These are phyloP conservation scores for Acanthamoeba rhysodes DNA, from an alignment of 208 protist genomes.

Conservation along the genomic window DNA sequence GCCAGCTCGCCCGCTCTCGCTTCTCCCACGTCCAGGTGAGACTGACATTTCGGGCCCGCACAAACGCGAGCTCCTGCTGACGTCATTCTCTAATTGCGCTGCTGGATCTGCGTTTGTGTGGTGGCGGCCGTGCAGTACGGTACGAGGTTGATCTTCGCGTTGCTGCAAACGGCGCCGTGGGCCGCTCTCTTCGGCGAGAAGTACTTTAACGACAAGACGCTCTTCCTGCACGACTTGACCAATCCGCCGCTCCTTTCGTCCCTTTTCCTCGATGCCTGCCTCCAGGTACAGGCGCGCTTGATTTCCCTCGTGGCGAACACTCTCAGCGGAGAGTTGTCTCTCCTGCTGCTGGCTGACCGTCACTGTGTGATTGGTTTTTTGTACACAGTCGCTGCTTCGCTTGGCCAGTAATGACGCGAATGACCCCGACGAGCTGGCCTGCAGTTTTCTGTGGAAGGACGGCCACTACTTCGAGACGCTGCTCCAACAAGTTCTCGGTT, in stretches of 20 bases:
- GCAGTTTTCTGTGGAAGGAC: conserved; percentile 63
- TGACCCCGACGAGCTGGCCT: neutral
- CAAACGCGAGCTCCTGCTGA: neutral
- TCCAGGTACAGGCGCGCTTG: neutral
- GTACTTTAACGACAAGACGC: conserved; percentile 10
- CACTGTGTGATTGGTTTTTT: neutral
- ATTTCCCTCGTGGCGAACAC: neutral
- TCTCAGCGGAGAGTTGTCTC: neutral
- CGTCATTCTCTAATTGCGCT: neutral
- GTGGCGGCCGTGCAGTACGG: neutral
- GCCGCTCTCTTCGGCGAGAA: neutral
- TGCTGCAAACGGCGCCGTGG: conserved; percentile 45
- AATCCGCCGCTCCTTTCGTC: conserved; percentile 44
- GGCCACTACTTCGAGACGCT: conserved; percentile 22
- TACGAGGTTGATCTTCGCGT: neutral
- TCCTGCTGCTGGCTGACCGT: neutral
- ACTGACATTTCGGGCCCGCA: neutral
- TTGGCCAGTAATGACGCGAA: neutral
- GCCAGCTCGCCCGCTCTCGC: conserved; percentile 25
- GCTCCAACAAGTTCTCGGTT: neutral
- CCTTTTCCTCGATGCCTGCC: conserved; percentile 17
- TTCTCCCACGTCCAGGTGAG: conserved; percentile 53
- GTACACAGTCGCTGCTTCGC: neutral
- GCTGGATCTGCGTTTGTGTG: neutral
- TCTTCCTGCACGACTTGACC: conserved; percentile 53